Evolutionary conservation across 129 eudicot genomes (phyloP).

Genomic region (Heracleum sosnowskyi): DNA sequence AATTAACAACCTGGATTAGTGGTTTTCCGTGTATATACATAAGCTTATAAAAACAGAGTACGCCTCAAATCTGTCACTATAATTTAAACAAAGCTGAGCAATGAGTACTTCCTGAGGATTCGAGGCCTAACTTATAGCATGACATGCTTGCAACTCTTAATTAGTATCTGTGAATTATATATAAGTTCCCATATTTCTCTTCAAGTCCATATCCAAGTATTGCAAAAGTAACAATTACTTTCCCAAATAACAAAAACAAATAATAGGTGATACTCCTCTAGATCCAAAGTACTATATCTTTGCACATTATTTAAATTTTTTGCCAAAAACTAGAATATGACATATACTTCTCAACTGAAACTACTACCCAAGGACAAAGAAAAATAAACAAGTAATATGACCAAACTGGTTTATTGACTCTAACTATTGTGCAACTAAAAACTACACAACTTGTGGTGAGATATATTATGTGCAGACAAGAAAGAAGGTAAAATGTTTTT

Average conservation of each 20-base stretch:
- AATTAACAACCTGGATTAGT: not conserved
- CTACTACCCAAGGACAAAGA: no score
- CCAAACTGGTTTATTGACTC: no score
- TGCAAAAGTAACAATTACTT: not conserved
- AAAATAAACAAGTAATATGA: no score
- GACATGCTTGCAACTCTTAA: not conserved
- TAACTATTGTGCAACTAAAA: no score
- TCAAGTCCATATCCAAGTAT: not conserved
- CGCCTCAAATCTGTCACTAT: no score
- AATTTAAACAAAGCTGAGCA: slow-evolving; percentile 8
- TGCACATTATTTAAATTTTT: not conserved
- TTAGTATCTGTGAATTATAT: not conserved
- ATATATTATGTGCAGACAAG: no score
- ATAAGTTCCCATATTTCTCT: not conserved
- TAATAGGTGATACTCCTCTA: not conserved
- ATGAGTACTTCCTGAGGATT: not conserved
- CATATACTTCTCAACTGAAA: not conserved
- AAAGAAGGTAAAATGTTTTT: no score
- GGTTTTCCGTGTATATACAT: slow-evolving; percentile 6
- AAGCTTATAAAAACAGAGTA: not conserved
- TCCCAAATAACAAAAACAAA: not conserved
- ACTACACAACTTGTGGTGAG: no score
- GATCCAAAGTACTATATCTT: not conserved
- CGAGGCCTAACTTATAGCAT: not conserved
- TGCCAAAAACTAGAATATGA: not conserved